A percentile compares a stretch with the other conserved stretches of the same genome.
Evolutionary conservation across 805 yeast genomes (phyloP).

Genomic region (Nakazawaea sp.): DNA sequence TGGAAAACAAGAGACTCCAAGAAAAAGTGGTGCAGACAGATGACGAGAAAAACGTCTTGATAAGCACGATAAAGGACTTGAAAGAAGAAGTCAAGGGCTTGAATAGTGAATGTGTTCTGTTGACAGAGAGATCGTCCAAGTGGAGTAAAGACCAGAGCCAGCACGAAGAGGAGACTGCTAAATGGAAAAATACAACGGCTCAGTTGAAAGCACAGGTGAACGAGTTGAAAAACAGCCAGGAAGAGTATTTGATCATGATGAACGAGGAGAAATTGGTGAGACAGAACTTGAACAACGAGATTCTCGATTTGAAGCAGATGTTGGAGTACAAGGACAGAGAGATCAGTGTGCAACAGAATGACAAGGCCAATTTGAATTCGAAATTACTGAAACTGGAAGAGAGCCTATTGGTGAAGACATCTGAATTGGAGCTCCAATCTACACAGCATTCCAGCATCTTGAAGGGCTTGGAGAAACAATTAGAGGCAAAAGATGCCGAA

Average conservation of each 20-base stretch:
- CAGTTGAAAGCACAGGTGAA: slow-evolving; percentile 29
- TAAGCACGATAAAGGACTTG: slow-evolving; percentile 15
- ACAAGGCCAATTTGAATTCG: slow-evolving; percentile 11
- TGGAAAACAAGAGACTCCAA: slow-evolving; percentile 27
- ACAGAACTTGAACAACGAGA: slow-evolving; percentile 38
- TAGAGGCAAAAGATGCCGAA: slow-evolving; percentile 16
- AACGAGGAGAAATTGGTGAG: slow-evolving; percentile 35
- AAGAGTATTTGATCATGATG: slow-evolving; percentile 26
- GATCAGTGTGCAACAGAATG: slow-evolving; percentile 13
- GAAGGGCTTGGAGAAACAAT: slow-evolving; percentile 8
- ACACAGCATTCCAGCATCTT: slow-evolving; percentile 1
- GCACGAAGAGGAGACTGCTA: slow-evolving; percentile 32
- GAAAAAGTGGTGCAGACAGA: slow-evolving; percentile 15
- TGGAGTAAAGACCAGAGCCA: slow-evolving; percentile 30
- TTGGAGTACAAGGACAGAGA: slow-evolving; percentile 21
- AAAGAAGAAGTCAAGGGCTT: slow-evolving; percentile 31
- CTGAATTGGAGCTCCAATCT: slow-evolving; percentile 3
- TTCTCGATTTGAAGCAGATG: slow-evolving; percentile 23
- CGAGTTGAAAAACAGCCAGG: slow-evolving; percentile 27
- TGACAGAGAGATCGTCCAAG: slow-evolving; percentile 31
- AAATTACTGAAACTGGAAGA: slow-evolving; percentile 9
- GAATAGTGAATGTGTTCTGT: slow-evolving; percentile 48
- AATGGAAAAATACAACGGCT: slow-evolving; percentile 30
- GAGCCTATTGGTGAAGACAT: slow-evolving; percentile 4
- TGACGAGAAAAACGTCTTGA: slow-evolving; percentile 11